Base-by-base conservation (phyloP, 1,139 yeast genomes). In the Pichia sp. region DNA sequence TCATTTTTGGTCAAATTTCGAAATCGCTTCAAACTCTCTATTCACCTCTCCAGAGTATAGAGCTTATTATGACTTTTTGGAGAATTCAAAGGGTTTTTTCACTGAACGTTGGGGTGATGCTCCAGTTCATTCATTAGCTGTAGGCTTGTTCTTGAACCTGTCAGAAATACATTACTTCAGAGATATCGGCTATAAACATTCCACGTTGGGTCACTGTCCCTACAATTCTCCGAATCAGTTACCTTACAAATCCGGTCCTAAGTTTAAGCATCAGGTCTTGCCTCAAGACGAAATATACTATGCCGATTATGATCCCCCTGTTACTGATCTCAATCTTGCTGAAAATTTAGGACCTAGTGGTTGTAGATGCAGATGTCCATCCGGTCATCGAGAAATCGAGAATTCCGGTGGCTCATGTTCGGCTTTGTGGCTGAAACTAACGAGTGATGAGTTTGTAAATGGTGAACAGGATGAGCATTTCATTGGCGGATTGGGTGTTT, bases 91-190 rank as follows among this genome's bases (percentile, higher is more conserved):
- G 8, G 97, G 97, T 0, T 90, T 90, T 66, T 89, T 83, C 76
- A 78, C 78, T 53, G 97, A 90, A 67, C 73, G 97, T 65, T 90
- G 97, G 97, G 97, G 97, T 1, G 97, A 90, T 74, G 97, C 97
- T 0, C 96, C 97, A 0, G 82, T 90, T 2, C 97, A 90, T 68
- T 85, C 96, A 1, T 72, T 90, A 26, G 97, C 93, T 0, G 79
- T 87, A 6, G 95, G 90, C 0, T 76, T 90, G 78, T 75, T 86
- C 64, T 72, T 90, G 48, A 77, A 85, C 54, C 67, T 84, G 2
- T 73, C 80, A 5, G 89, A 90, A 56, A 74, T 90, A 11, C 97
- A 90, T 70, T 90, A 90, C 69, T 90, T 90, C 72, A 73, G 97
- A 61, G 97, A 90, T 65, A 85, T 90, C 61, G 97, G 97, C 0